Conservation (phyloP, 2,329 filamentous ascomycete species). For the Verticillium tricorpus region DNA sequence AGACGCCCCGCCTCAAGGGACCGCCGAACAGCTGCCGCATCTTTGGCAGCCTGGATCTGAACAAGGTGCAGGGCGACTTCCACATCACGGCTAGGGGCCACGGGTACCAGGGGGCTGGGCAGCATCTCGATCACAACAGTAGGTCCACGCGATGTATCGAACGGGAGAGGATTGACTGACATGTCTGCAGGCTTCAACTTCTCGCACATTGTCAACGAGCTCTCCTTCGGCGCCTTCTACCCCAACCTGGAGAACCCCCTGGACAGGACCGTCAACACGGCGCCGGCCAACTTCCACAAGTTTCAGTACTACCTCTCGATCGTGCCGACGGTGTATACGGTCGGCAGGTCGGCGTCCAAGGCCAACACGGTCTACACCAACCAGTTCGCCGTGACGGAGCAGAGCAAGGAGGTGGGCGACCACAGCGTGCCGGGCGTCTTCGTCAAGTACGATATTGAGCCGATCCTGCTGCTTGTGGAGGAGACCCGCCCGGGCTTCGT, state of each 20-base stretch:
- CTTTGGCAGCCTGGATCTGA: constrained; percentile 84
- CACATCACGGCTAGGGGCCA: constrained; percentile 95
- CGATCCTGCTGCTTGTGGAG: constrained; percentile 79
- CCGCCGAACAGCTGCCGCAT: constrained; percentile 75
- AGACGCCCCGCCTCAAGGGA: constrained; percentile 65
- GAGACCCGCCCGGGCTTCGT: constrained; percentile 76
- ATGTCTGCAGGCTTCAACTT: constrained; percentile 80
- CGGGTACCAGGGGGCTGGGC: constrained; percentile 79
- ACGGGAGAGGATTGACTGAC: not conserved
- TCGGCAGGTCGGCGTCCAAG: constrained; percentile 35
- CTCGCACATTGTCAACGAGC: constrained; percentile 90
- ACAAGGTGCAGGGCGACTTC: constrained; percentile 97
- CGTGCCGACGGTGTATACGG: constrained; percentile 88
- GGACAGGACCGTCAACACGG: constrained; percentile 79
- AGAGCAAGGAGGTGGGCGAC: constrained; percentile 67
- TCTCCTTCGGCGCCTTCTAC: constrained; percentile 97
- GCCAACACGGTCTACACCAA: constrained; percentile 77
- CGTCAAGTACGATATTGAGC: constrained; percentile 99
- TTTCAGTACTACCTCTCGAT: constrained; percentile 97
- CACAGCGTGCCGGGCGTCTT: constrained; percentile 82
- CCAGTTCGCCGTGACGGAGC: constrained; percentile 95
- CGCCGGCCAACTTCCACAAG: constrained; percentile 79
- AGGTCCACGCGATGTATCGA: constrained; percentile 29
- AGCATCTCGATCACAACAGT: constrained; percentile 79
- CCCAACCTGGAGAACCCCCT: constrained; percentile 90